Evolutionary conservation across 306 rosid species (phyloP), one percentile per base, ranked within the genome.

Genomic region (Pyrus betulifolia): DNA sequence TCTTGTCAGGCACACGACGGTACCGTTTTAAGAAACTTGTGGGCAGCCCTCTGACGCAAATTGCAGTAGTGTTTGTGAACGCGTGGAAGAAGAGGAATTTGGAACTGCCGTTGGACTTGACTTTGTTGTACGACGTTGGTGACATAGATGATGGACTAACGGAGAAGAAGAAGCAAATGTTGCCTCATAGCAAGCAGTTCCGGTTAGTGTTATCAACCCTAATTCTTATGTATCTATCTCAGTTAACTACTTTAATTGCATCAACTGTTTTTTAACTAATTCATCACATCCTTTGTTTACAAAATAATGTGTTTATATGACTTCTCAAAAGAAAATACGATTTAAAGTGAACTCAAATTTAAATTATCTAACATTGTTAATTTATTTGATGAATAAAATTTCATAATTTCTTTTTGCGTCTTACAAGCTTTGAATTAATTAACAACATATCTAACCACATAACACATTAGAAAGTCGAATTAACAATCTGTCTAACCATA

Each of bases 31-130:
- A 86, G 89, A 86, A 84, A 80, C 84, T 85, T 4, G 91, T 70
- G 4, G 97, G 98, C 1, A 94, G 98, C 82, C 98, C 98, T 2
- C 60, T 94, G 64, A 91, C 95, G 14, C 97, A 94, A 84, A 81
- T 94, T 46, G 90, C 91, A 0, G 68, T 73, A 2, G 98, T 91
- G 72, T 61, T 86, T 28, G 88, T 89, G n/a, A 93, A 89, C 0
- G 89, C 97, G 23, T 84, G 90, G 81, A 88, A 80, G 70, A 94
- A 87, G 57, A 80, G 93, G 79, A 67, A 62, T 60, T 27, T 84
- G 84, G 84, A 85, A 15, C 40, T 85, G 61, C 98, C 93, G 8
- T 85, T 96, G 4, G 89, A 89, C 76, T 8, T 88, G 0, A 75
- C 88, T 0, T 51, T 76, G 45, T 76, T 94, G 52, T 94, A 81